A percentile compares a stretch with the other conserved stretches of the same genome.
These are phyloP conservation scores for Sarocladium strictum DNA, from an alignment of 2,329 filamentous ascomycete genomes.

Conservation along the genomic window DNA sequence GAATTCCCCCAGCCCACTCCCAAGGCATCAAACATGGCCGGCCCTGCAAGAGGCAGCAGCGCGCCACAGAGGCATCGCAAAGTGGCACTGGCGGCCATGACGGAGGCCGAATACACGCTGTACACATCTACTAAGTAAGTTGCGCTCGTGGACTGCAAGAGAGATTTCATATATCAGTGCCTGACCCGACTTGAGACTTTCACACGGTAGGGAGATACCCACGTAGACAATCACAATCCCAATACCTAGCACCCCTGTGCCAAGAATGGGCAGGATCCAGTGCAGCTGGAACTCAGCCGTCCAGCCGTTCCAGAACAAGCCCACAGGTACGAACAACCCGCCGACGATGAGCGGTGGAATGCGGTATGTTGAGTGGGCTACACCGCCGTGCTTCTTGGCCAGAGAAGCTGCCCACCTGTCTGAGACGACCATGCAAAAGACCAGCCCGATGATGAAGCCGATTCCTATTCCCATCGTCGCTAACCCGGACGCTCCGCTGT, in stretches of 20 bases:
- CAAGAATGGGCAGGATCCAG: constrained; percentile 20
- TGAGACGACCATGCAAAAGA: constrained; percentile 14
- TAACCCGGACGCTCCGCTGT: constrained; percentile 11
- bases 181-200: too few relatives aligned
- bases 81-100: constrained; percentile 17
- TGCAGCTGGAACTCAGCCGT: constrained; percentile 14
- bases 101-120: constrained; percentile 18
- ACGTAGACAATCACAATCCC: constrained; percentile 38
- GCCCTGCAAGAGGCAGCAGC: constrained; percentile 30
- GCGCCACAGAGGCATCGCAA: constrained; percentile 27
- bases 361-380: constrained; percentile 15
- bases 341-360: constrained; percentile 14
- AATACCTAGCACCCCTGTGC: constrained; percentile 36
- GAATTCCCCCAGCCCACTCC: constrained; percentile 37
- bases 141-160: too few relatives aligned
- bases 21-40: constrained; percentile 30
- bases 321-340: constrained; percentile 13
- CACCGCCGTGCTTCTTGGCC: constrained; percentile 7
- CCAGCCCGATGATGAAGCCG: constrained; percentile 16
- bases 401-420: constrained; percentile 15
- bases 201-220: too few relatives aligned
- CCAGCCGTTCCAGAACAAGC: constrained; percentile 19
- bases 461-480: constrained; percentile 17
- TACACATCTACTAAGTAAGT: constrained; percentile 25
- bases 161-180: too few relatives aligned